These are phyloP conservation scores for Castanopsis chinensis DNA, from an alignment of 306 rosid species.

Conservation along the genomic window DNA sequence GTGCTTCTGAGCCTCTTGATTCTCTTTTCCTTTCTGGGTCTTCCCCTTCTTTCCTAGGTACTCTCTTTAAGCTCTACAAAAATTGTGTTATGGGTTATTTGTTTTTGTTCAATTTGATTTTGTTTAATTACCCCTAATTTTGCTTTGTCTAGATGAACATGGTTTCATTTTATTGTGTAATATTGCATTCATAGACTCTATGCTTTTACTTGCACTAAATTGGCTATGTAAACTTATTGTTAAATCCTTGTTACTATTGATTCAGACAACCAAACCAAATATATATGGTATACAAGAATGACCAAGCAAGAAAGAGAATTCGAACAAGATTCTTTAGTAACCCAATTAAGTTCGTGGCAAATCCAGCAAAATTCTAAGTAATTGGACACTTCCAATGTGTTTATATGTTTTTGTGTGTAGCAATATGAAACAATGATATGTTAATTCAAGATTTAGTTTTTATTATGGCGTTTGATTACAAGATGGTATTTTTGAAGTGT, in stretches of 20 bases:
- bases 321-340: background rate
- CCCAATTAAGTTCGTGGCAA: background rate
- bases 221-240: background rate
- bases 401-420: background rate
- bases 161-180: background rate
- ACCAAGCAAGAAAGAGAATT: background rate
- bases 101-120: background rate
- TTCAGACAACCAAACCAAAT: background rate
- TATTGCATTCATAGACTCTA: background rate
- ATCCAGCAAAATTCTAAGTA: background rate
- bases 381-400: background rate
- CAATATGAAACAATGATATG: background rate
- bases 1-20: conserved; percentile 45
- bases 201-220: background rate
- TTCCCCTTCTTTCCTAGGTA: conserved; percentile 53
- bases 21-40: conserved; percentile 59
- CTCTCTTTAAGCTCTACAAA: background rate
- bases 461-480: background rate
- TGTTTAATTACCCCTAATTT: background rate
- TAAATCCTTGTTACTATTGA: background rate
- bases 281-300: background rate
- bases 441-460: background rate
- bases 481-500: background rate
- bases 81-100: background rate
- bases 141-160: background rate